A percentile compares a stretch with the other conserved stretches of the same genome.
Evolutionary conservation across 2,329 filamentous ascomycete genomes (phyloP).

Genomic region (Blastomyces silverae): DNA sequence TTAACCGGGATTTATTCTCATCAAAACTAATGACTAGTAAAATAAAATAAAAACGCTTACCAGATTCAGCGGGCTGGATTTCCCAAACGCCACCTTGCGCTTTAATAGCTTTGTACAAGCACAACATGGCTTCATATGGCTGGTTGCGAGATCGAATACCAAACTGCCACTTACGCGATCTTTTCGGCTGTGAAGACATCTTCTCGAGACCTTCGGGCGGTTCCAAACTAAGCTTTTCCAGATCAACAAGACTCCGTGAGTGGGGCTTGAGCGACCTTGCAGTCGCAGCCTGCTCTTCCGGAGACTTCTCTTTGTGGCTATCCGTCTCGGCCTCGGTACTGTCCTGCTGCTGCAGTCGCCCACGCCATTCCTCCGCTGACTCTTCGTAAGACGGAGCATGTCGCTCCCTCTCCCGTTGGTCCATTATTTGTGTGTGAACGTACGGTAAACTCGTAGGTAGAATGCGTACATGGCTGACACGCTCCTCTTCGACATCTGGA

Average conservation of each 20-base stretch:
- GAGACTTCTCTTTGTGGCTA: conserved; percentile 29
- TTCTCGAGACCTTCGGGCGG: conserved; percentile 51
- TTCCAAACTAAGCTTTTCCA: conserved; percentile 56
- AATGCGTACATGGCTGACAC: conserved; percentile 81
- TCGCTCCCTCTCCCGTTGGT: conserved; percentile 42
- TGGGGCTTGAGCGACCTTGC: conserved; percentile 79
- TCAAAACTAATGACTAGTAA: not conserved
- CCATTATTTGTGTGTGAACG: conserved; percentile 87
- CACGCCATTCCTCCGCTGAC: conserved; percentile 39
- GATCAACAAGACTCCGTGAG: conserved; percentile 60
- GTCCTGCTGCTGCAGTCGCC: conserved; percentile 7
- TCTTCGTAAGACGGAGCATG: conserved; percentile 37
- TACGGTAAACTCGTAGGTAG: conserved; percentile 84
- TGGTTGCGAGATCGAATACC: conserved; percentile 91
- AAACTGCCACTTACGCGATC: conserved; percentile 89
- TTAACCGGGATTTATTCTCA: conserved; percentile 7
- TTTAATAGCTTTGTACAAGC: conserved; percentile 84
- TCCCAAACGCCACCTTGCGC: conserved; percentile 89
- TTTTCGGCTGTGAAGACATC: conserved; percentile 49
- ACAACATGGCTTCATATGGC: conserved; percentile 87
- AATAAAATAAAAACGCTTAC: conserved; percentile 24
- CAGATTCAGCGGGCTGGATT: conserved; percentile 42
- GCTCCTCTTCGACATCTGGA: conserved; percentile 38
- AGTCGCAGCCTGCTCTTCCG: conserved; percentile 74
- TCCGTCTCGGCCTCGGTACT: conserved; percentile 11